Evolutionary conservation across 2,329 filamentous ascomycete genomes (phyloP).

Genomic region (Fonsecaea pedrosoi): DNA sequence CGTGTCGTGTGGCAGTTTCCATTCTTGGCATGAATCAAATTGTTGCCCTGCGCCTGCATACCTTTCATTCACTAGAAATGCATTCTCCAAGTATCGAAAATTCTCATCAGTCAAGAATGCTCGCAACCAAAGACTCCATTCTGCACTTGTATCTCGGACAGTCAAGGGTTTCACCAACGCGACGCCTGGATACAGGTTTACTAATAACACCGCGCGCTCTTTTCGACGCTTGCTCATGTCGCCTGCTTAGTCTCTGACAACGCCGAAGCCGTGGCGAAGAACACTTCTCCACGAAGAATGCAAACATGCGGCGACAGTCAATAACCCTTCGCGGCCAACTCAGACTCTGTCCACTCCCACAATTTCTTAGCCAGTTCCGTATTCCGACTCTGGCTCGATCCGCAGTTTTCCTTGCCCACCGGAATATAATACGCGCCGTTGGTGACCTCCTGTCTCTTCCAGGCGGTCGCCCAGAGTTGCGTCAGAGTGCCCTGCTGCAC

Average conservation of each 20-base stretch:
- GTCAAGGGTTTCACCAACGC: background rate
- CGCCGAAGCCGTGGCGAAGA: background rate
- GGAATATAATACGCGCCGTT: constrained; percentile 54
- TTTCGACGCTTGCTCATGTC: background rate
- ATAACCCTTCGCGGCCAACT: constrained; percentile 29
- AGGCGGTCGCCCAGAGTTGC: constrained; percentile 52
- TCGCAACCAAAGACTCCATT: too few species aligned
- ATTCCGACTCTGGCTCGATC: constrained; percentile 37
- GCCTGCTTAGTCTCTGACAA: background rate
- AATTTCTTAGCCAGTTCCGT: constrained; percentile 43
- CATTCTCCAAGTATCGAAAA: too few species aligned
- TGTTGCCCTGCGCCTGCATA: too few species aligned
- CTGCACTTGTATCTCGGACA: too few species aligned
- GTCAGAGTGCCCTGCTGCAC: constrained; percentile 50
- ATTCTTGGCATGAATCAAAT: background rate
- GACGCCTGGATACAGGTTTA: background rate
- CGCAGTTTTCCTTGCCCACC: constrained; percentile 42
- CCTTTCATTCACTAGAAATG: too few species aligned
- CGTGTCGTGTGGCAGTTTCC: background rate
- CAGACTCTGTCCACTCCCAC: constrained; percentile 49
- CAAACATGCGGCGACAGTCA: background rate
- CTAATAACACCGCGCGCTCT: background rate
- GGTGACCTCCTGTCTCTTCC: constrained; percentile 40
- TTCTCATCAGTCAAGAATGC: too few species aligned
- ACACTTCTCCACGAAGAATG: background rate